Evolutionary conservation across 1,284 basidiomycete genomes (phyloP).

Genomic region (Porodaedalea pini): DNA sequence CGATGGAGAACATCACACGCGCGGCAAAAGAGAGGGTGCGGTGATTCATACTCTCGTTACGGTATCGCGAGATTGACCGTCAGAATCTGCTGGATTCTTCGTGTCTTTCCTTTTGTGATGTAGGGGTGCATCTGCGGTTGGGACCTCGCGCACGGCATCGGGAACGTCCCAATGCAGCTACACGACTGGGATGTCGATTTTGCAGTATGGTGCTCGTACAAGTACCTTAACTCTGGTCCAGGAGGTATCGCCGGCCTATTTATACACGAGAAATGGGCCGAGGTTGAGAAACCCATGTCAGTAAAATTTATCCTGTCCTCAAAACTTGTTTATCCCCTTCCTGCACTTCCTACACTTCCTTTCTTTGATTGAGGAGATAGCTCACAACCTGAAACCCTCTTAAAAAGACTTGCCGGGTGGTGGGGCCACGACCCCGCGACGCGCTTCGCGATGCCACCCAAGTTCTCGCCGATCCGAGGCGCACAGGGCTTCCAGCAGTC

Average conservation of each 20-base stretch:
- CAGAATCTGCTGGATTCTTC: slow-evolving; percentile 8
- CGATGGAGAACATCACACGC: slow-evolving; percentile 78
- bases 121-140: slow-evolving; percentile 92
- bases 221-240: slow-evolving; percentile 95
- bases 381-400: slow-evolving; percentile 20
- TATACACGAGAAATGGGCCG: slow-evolving; percentile 80
- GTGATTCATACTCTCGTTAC: background rate
- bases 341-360: slow-evolving; percentile 20
- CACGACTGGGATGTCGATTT: slow-evolving; percentile 97
- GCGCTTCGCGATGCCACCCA: slow-evolving; percentile 87
- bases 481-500: slow-evolving; percentile 96
- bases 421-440: slow-evolving; percentile 91
- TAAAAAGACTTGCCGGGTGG: slow-evolving; percentile 84
- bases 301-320: background rate
- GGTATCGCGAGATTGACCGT: background rate
- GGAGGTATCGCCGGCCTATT: slow-evolving; percentile 94
- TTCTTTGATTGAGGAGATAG: background rate
- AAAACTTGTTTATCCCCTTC: slow-evolving; percentile 8
- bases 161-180: slow-evolving; percentile 86
- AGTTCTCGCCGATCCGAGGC: slow-evolving; percentile 80
- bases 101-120: slow-evolving; percentile 19
- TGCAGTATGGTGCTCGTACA: slow-evolving; percentile 97
- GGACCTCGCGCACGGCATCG: slow-evolving; percentile 94
- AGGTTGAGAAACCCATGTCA: slow-evolving; percentile 54
- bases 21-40: slow-evolving; percentile 79